These are phyloP conservation scores for Botrytis byssoidea DNA, from an alignment of 2,329 filamentous ascomycete species.

Conservation along the genomic window DNA sequence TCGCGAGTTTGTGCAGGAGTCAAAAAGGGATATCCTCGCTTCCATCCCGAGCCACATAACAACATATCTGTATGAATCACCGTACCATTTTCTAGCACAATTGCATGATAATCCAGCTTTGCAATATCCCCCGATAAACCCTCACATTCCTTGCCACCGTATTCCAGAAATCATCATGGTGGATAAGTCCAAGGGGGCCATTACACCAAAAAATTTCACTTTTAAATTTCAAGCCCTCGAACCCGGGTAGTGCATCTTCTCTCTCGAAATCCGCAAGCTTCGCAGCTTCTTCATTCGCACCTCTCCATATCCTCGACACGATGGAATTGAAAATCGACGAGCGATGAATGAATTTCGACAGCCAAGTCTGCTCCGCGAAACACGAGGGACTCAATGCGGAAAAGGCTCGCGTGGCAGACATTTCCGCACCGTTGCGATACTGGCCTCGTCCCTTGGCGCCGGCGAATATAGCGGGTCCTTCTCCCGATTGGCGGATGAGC, in stretches of 20 bases:
- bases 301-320: constrained; percentile 28
- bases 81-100: constrained; percentile 25
- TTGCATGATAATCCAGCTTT: constrained; percentile 23
- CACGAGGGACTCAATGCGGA: constrained; percentile 24
- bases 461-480: not conserved
- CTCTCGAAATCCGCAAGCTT: constrained; percentile 32
- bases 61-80: constrained; percentile 32
- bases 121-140: constrained; percentile 24
- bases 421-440: constrained; percentile 25
- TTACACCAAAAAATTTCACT: constrained; percentile 35
- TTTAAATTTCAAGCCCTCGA: constrained; percentile 14
- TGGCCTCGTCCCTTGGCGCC: not conserved
- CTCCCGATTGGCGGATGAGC: not conserved
- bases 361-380: constrained; percentile 23
- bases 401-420: constrained; percentile 24
- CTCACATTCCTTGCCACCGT: constrained; percentile 30
- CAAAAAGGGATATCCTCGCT: constrained; percentile 32
- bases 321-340: constrained; percentile 26
- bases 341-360: constrained; percentile 21
- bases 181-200: constrained; percentile 33
- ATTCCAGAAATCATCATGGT: constrained; percentile 35
- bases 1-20: constrained; percentile 26
- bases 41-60: constrained; percentile 36
- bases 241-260: constrained; percentile 24
- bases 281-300: constrained; percentile 29